Evolutionary conservation across 495 filamentous ascomycete species (phyloP), one percentile per base, ranked within the genome.

Genomic region (Cercophora sp.): DNA sequence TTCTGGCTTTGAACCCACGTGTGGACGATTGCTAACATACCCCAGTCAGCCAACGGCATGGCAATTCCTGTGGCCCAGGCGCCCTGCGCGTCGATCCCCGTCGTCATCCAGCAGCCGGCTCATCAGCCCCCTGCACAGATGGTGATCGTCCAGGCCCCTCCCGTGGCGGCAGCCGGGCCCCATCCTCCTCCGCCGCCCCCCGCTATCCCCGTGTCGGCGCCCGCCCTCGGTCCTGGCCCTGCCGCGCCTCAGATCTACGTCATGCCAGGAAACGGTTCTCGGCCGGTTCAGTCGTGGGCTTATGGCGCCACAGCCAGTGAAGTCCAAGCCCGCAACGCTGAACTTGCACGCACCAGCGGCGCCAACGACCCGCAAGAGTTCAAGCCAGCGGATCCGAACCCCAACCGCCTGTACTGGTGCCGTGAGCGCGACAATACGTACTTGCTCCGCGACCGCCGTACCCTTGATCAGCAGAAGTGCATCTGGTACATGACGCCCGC

Each of bases 301-400:
- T n/a, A n/a, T n/a, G n/a, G n/a, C n/a, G n/a, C n/a, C 37, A 77
- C 68, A 1, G 61, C 62, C 29, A 55, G 57, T 34, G 70, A 75
- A 53, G 41, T 67, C 3, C 56, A 67, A 5, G 62, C 70, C 5
- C 62, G 74, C 48, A 67, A 69, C 54, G 58, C 64, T 6, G 62
- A 69, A 37, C 61, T 67, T 29, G 70, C 74, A n/a, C 40, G 70
- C 39, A 58, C 65, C 34, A 74, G 63, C 61, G 62, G 64, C 47
- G 61, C 66, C 22, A 64, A 68, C 43, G 69, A 75, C 54, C 68
- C 73, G 10, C 76, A 79, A 64, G 75, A 77, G 32, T 76, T 79
- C 48, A 72, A 71, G 41, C 78, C 78, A 0, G 67, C 71, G 4
- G 77, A 80, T 50, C 66, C 74, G 23, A 73, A 81, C 51, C 69